A percentile compares a stretch with the other conserved stretches of the same genome.
Conservation (phyloP, 192 early-diverging fungal genomes). For the Gaertneriomyces semiglobifer region DNA sequence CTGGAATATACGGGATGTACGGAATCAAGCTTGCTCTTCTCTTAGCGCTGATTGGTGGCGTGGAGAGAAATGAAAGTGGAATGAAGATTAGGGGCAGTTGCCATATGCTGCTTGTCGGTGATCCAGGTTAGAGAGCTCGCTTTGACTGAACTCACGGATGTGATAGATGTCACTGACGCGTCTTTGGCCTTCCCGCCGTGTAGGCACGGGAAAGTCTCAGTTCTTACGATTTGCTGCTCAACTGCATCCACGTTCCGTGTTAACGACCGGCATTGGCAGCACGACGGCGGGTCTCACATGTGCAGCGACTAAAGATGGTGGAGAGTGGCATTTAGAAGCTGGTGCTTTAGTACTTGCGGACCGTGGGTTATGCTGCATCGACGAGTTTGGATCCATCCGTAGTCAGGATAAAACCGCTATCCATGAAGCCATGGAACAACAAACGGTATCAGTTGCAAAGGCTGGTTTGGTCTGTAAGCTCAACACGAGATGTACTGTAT, state of each 20-base stretch:
- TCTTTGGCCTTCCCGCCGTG: constrained; percentile 10
- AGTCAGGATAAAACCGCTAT: constrained; percentile 71
- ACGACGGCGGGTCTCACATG: constrained; percentile 73
- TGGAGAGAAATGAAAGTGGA: constrained; percentile 54
- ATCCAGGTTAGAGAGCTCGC: constrained; percentile 57
- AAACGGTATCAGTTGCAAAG: constrained; percentile 77
- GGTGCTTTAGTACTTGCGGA: constrained; percentile 78
- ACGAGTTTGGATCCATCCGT: constrained; percentile 77
- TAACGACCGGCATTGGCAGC: constrained; percentile 76
- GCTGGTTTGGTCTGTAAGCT: constrained; percentile 76
- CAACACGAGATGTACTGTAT: constrained; percentile 72
- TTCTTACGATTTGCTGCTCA: constrained; percentile 70
- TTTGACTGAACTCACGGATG: background rate
- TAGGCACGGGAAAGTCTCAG: constrained; percentile 72
- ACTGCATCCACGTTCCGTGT: constrained; percentile 60
- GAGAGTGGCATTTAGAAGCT: constrained; percentile 79
- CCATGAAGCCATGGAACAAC: constrained; percentile 83
- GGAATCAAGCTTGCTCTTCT: constrained; percentile 69
- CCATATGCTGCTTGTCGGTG: constrained; percentile 72
- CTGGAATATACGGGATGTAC: constrained; percentile 67
- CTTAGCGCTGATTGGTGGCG: constrained; percentile 68
- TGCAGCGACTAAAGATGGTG: constrained; percentile 65
- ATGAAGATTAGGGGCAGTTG: constrained; percentile 68
- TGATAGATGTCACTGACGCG: too few species aligned
- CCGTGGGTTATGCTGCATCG: constrained; percentile 75